phyloP scores from a whole-genome alignment of 169 alveolate species.

The Besnoitia besnoiti region DNA sequence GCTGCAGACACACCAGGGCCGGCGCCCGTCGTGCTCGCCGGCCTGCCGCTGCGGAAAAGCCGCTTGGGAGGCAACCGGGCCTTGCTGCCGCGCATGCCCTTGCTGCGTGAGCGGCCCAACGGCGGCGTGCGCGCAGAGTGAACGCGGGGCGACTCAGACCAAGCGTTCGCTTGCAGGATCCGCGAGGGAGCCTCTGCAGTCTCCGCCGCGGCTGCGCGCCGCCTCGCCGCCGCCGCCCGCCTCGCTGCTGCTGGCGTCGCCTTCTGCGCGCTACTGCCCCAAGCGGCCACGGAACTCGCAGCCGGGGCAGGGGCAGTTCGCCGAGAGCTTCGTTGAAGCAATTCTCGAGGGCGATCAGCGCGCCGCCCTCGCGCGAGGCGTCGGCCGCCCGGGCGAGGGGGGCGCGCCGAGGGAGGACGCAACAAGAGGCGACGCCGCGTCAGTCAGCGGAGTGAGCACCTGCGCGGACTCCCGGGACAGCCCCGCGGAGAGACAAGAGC shows the following conservation, averaged over 20 bases:
- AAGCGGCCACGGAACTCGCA: background rate
- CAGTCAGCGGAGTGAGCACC: background rate
- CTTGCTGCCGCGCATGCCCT: background rate
- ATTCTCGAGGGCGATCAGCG: background rate
- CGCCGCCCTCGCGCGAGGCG: background rate
- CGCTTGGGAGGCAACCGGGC: background rate
- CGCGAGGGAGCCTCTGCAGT: background rate
- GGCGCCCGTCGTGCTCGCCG: no score
- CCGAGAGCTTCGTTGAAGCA: background rate
- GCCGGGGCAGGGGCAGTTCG: background rate
- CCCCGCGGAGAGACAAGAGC: background rate
- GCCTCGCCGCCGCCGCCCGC: background rate
- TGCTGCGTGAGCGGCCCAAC: background rate
- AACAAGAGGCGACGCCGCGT: background rate
- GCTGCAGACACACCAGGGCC: background rate
- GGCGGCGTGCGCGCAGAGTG: background rate
- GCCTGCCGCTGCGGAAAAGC: no score
- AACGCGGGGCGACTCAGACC: background rate
- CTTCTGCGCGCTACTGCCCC: slow-evolving; percentile 7
- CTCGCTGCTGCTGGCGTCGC: background rate
- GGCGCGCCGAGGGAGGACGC: background rate
- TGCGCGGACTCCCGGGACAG: background rate
- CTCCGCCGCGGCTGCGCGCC: background rate
- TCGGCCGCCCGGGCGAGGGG: background rate
- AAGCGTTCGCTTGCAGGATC: background rate